A percentile compares a stretch with the other conserved stretches of the same genome.
These are phyloP conservation scores for Mucor mucedo DNA, from an alignment of 371 early-diverging fungal genomes.

Conservation along the genomic window DNA sequence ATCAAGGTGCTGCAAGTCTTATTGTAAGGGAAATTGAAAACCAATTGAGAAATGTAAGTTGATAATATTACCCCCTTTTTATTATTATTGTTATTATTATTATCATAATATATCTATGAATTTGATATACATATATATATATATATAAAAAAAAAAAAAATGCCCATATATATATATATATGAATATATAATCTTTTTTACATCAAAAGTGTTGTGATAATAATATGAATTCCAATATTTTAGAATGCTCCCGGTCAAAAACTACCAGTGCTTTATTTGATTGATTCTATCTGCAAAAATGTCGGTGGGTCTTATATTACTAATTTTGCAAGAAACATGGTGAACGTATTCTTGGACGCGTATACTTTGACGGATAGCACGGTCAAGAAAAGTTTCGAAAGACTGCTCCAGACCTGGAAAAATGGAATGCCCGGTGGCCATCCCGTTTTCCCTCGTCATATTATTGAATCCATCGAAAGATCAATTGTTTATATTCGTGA, in stretches of 20 bases:
- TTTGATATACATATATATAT: neutral
- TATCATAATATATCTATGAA: no score
- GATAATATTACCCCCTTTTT: neutral
- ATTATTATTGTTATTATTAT: constrained; percentile 3
- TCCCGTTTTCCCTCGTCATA: constrained; percentile 65
- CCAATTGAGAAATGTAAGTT: constrained; percentile 75
- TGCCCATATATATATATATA: neutral
- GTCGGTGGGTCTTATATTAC: constrained; percentile 78
- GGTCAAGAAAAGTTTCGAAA: constrained; percentile 71
- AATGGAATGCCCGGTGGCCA: constrained; percentile 65
- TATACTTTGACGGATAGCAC: constrained; percentile 69
- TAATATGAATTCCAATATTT: constrained; percentile 6
- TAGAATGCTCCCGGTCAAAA: constrained; percentile 80
- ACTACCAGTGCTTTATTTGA: constrained; percentile 86
- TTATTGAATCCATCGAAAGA: constrained; percentile 63
- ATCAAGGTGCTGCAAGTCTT: constrained; percentile 61
- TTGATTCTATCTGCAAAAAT: constrained; percentile 94
- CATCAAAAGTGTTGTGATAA: neutral
- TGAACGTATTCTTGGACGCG: constrained; percentile 71
- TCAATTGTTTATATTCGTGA: constrained; percentile 50
- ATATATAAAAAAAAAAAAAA: constrained; percentile 4
- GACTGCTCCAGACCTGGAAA: constrained; percentile 84
- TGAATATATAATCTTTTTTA: no score
- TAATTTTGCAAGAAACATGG: constrained; percentile 75
- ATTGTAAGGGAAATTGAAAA: constrained; percentile 88